Evolutionary conservation across 768 basidiomycete genomes (phyloP), one percentile per base, ranked within the genome.

Genomic region (Astraeus odoratus): DNA sequence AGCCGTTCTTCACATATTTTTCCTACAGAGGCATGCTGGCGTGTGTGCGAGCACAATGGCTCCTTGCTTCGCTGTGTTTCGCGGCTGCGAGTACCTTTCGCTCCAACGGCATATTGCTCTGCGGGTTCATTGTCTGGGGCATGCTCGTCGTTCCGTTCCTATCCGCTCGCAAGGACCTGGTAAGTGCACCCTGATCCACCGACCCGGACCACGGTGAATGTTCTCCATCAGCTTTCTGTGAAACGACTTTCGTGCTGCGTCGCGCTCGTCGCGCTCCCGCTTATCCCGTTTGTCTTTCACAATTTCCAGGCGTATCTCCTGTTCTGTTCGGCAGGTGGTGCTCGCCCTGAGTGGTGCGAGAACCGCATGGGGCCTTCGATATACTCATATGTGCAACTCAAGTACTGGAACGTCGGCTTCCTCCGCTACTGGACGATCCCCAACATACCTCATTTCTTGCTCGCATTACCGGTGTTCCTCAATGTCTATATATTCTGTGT

Each of bases 351-450:
- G 4, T 98, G 94, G 94, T 97, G 95, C 63, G 42, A 60, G 3
- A 44, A 16, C 5, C 47, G 59, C 0, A 31, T 58, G 19, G 56
- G 80, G 5, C 91, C 92, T 0, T 77, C 79, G 12, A 80, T 90
- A 44, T 99, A 98, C 62, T 67, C 77, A 8, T 77, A 89, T 57
- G 86, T 86, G 2, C 95, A 99, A 60, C 66, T 66, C 4, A 70
- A 74, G 43, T 97, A 98, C 62, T 99, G 95, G 96, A 73, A 86
- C 58, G 68, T 75, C 35, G 92, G 94, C 13, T 78, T 94, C 51
- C 63, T 99, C 49, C 77, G 72, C 3, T 98, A 98, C 64, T 99
- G 90, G 90, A 83, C 83, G 0, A 49, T 68, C 19, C 66, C 75
- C 24, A 94, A 99, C 63, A 54, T 91, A 2, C 96, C 96, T 37